Evolutionary conservation across 108 stramenopile genomes (phyloP).

Genomic region (Pseudonitzschia delicatissima): DNA sequence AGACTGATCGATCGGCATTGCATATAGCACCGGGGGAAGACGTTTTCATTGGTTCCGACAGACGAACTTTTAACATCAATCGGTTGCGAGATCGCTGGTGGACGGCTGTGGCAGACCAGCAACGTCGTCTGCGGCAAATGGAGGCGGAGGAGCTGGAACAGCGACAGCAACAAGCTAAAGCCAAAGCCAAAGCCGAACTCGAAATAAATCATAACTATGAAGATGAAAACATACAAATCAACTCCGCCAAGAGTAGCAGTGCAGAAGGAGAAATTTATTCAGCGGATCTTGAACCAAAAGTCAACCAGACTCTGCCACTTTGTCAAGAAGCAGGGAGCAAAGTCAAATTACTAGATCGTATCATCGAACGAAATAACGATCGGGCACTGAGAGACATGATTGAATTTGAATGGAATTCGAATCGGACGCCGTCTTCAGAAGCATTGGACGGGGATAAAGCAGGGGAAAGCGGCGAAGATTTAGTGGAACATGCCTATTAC

Average conservation of each 20-base stretch:
- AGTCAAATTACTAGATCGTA: slow-evolving; percentile 1
- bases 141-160: not conserved
- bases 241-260: not conserved
- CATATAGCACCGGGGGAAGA: too few species aligned
- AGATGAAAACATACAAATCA: not conserved
- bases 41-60: not conserved
- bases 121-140: slow-evolving; percentile 2
- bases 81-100: slow-evolving; percentile 49
- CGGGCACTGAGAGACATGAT: slow-evolving; percentile 17
- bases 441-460: not conserved
- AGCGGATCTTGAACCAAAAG: not conserved
- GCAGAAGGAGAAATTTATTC: not conserved
- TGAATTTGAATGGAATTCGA: not conserved
- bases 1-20: not conserved
- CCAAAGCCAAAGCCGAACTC: slow-evolving; percentile 4
- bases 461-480: not conserved
- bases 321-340: not conserved
- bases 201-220: too few species aligned
- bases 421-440: not conserved
- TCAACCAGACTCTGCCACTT: not conserved
- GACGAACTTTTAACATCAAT: slow-evolving; percentile 19
- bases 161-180: not conserved
- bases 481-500: slow-evolving; percentile 1
- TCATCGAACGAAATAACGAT: slow-evolving; percentile 9
- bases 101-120: slow-evolving; percentile 22